Percentiles rank a stretch among this genome's conserved stretches.
phyloP scores from a whole-genome alignment of 2,329 filamentous ascomycete genomes.

The Paramyrothecium roridum region DNA sequence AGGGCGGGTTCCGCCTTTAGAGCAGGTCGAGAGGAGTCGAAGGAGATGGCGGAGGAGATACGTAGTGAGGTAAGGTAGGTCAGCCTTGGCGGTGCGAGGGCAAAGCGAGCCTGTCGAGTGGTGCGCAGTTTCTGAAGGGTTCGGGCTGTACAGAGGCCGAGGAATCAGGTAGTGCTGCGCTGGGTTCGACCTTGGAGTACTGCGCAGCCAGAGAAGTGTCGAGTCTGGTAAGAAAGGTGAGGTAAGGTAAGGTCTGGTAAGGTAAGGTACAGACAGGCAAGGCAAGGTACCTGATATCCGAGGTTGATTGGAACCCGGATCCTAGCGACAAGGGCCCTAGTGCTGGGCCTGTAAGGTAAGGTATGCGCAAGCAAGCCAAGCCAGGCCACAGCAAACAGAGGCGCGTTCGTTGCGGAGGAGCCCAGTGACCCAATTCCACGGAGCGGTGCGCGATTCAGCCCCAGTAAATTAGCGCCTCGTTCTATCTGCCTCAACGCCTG shows the following conservation, averaged over 20 bases:
- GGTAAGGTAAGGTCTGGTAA: no score
- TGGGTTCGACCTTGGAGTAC: no score
- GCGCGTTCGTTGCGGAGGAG: no score
- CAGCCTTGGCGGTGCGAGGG: not conserved
- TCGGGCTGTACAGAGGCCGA: no score
- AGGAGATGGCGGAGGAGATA: not conserved
- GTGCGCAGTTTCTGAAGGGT: not conserved
- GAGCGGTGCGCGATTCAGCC: not conserved
- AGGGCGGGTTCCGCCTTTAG: slow-evolving; percentile 2
- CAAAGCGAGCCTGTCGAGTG: not conserved
- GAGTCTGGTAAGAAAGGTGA: no score
- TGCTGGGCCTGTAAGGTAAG: not conserved
- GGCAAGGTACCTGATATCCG: not conserved
- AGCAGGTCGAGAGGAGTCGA: not conserved
- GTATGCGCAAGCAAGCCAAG: not conserved
- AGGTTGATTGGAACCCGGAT: not conserved
- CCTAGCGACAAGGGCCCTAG: not conserved
- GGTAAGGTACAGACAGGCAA: no score
- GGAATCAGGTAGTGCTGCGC: no score
- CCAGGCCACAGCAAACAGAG: not conserved
- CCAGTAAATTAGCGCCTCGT: not conserved
- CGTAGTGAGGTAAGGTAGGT: not conserved
- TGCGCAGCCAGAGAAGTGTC: no score
- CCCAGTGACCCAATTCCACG: no score
- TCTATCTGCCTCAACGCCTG: not conserved